Percentiles rank a stretch among this genome's conserved stretches.
Evolutionary conservation across 2,329 filamentous ascomycete species (phyloP).

Genomic region (Epichloe glyceriae): DNA sequence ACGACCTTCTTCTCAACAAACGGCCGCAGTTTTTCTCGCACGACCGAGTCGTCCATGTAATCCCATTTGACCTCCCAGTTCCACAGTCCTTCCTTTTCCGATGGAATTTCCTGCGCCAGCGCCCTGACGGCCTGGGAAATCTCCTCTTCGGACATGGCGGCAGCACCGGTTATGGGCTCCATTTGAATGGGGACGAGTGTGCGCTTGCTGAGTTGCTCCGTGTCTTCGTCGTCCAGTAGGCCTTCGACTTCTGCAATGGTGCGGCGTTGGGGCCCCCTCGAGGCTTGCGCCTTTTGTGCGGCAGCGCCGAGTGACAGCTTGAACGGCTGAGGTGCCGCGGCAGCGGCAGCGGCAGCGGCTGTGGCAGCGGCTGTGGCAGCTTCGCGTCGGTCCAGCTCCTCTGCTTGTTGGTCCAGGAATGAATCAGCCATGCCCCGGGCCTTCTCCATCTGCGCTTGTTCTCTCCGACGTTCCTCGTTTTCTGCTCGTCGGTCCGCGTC

Average conservation of each 20-base stretch:
- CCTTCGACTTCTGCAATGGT: conserved; percentile 91
- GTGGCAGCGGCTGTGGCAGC: conserved; percentile 18
- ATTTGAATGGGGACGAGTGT: conserved; percentile 75
- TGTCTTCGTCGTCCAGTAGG: conserved; percentile 88
- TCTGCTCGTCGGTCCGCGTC: conserved; percentile 73
- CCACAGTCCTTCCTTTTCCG: conserved; percentile 77
- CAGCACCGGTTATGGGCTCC: conserved; percentile 49
- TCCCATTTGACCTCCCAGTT: conserved; percentile 91
- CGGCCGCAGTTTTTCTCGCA: conserved; percentile 76
- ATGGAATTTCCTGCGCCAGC: conserved; percentile 81
- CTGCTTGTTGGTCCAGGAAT: conserved; percentile 74
- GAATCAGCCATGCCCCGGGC: conserved; percentile 78
- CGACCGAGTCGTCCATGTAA: conserved; percentile 66
- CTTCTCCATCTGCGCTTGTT: conserved; percentile 60
- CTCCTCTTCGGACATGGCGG: conserved; percentile 73
- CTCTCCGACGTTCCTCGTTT: conserved; percentile 56
- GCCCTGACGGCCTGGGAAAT: conserved; percentile 68
- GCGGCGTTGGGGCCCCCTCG: conserved; percentile 48
- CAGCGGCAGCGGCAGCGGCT: not conserved
- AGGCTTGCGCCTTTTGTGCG: conserved; percentile 56
- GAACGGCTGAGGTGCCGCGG: conserved; percentile 55
- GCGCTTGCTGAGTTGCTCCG: conserved; percentile 55
- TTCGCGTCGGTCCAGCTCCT: conserved; percentile 50
- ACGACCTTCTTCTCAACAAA: conserved; percentile 98
- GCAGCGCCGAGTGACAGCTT: conserved; percentile 87